A percentile compares a stretch with the other conserved stretches of the same genome.
These are phyloP conservation scores for Saraca asoca DNA, from an alignment of 331 rosid species.

Conservation along the genomic window DNA sequence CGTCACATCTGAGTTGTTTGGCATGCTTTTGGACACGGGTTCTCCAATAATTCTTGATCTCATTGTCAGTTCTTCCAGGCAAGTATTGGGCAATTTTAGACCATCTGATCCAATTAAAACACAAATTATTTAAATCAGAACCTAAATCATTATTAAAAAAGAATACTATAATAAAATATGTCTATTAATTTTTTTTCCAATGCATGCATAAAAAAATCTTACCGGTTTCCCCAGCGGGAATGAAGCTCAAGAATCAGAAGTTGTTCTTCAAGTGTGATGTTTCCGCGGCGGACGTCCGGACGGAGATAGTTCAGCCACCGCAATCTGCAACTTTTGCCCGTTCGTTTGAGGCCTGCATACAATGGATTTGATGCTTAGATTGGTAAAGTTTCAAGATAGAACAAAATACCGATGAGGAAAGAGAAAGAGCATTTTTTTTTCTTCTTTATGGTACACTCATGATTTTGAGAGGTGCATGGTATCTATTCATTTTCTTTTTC, in stretches of 20 bases:
- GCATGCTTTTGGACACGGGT: constrained; percentile 96
- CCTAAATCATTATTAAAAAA: too few relatives aligned
- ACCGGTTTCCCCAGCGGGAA: constrained; percentile 89
- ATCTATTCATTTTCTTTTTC: constrained; percentile 3
- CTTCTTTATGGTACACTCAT: constrained; percentile 11
- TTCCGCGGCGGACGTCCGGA: constrained; percentile 88
- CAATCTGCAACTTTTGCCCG: constrained; percentile 84
- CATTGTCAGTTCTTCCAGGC: constrained; percentile 92
- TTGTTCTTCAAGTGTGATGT: constrained; percentile 83
- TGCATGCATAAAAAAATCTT: background rate
- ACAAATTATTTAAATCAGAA: background rate
- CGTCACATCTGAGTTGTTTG: constrained; percentile 94
- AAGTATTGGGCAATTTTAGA: constrained; percentile 89
- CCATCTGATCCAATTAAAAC: constrained; percentile 56
- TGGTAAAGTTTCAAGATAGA: constrained; percentile 33
- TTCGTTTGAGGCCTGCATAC: constrained; percentile 67
- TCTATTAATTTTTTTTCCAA: too few relatives aligned
- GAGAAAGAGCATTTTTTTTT: constrained; percentile 28
- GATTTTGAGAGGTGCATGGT: background rate
- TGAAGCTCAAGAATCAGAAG: constrained; percentile 86
- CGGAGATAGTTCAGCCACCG: constrained; percentile 92
- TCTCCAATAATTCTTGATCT: constrained; percentile 94
- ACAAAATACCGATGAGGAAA: constrained; percentile 6
- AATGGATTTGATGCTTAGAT: background rate
- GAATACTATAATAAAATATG: too few relatives aligned